phyloP scores from a whole-genome alignment of 2,329 filamentous ascomycete species.

The Lachnellula willkommii region DNA sequence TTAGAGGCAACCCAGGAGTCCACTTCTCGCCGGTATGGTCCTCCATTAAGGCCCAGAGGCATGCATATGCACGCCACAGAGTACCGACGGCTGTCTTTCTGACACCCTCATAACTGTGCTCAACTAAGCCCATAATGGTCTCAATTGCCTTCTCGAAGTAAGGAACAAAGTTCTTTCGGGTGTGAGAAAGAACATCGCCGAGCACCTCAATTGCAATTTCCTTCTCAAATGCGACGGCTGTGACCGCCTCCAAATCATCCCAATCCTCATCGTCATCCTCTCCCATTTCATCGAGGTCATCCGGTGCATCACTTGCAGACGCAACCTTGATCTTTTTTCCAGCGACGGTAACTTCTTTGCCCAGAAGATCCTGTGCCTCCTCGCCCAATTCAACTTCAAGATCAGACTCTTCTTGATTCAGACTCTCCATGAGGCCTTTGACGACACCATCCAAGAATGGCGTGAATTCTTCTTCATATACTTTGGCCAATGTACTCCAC shows the following conservation, averaged over 20 bases:
- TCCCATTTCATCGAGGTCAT: constrained; percentile 55
- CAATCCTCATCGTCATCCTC: constrained; percentile 74
- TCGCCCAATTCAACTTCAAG: constrained; percentile 71
- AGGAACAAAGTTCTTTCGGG: constrained; percentile 70
- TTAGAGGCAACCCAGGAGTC: constrained; percentile 79
- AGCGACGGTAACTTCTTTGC: constrained; percentile 69
- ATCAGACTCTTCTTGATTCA: constrained; percentile 84
- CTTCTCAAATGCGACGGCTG: constrained; percentile 88
- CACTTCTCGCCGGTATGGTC: constrained; percentile 75
- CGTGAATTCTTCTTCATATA: constrained; percentile 79
- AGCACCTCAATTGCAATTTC: constrained; percentile 95
- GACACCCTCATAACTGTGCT: constrained; percentile 89
- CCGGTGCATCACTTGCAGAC: constrained; percentile 53
- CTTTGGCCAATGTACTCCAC: constrained; percentile 90
- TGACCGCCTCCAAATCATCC: constrained; percentile 78
- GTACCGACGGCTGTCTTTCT: constrained; percentile 88
- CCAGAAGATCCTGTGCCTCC: constrained; percentile 67
- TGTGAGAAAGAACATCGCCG: constrained; percentile 85
- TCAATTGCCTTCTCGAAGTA: constrained; percentile 88
- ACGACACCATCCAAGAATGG: constrained; percentile 75
- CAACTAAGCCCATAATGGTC: constrained; percentile 70
- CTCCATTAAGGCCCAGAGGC: constrained; percentile 83
- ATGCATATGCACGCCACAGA: constrained; percentile 87
- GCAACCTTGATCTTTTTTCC: constrained; percentile 85
- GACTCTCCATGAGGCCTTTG: constrained; percentile 73